Percentiles rank a stretch among this genome's conserved stretches.
Conservation (phyloP, 2,329 filamentous ascomycete species). For the Epichloe coenophiala region DNA sequence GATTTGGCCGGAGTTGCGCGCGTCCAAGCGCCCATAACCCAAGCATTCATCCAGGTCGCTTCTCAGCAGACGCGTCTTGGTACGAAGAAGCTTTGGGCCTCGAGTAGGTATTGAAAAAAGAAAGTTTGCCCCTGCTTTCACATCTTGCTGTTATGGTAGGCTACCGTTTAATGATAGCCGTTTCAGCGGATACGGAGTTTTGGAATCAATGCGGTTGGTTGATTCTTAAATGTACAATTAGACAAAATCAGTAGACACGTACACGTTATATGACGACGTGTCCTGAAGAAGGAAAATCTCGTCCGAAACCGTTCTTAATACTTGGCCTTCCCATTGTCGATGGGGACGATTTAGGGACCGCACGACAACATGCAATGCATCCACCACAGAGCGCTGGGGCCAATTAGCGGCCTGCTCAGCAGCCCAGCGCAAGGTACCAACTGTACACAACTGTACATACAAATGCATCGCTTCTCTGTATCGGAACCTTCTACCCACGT, state of each 20-base stretch:
- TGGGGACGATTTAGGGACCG: background rate
- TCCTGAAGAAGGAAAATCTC: too few species aligned
- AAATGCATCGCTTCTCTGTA: too few species aligned
- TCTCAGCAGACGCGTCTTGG: background rate
- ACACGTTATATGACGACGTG: too few species aligned
- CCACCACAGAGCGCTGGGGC: background rate
- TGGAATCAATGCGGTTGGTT: slow-evolving; percentile 7
- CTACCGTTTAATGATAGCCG: background rate
- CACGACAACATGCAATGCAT: background rate
- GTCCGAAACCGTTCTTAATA: too few species aligned
- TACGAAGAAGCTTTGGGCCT: background rate
- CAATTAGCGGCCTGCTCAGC: background rate
- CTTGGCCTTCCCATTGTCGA: too few species aligned
- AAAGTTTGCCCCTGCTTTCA: background rate
- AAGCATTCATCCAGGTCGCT: background rate
- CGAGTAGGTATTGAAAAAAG: too few species aligned
- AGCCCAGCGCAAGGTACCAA: background rate
- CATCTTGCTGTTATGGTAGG: background rate
- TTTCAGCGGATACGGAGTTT: slow-evolving; percentile 12
- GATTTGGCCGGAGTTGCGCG: background rate
- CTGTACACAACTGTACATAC: too few species aligned
- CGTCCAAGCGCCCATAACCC: background rate
- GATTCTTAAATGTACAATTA: slow-evolving; percentile 2
- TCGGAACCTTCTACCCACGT: too few species aligned
- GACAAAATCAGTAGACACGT: background rate